Percentiles rank a stretch among this genome's conserved stretches.
These are phyloP conservation scores for Fusarium scirpi DNA, from an alignment of 2,329 filamentous ascomycete species.

Conservation along the genomic window DNA sequence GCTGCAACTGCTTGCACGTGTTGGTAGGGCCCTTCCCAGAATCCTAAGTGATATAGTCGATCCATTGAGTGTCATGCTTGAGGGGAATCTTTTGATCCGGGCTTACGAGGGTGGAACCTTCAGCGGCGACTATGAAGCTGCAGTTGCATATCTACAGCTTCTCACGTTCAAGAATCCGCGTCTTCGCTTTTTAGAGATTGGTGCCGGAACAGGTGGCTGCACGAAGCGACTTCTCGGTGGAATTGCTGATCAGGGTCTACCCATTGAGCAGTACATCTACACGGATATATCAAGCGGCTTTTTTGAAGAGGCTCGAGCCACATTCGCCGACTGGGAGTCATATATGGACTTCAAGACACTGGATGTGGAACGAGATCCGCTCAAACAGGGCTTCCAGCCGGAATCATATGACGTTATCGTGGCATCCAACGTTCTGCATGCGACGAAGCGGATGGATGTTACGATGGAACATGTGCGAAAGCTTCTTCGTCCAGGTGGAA, in stretches of 20 bases:
- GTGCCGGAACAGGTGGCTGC: constrained; percentile 4
- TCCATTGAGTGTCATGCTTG: constrained; percentile 2
- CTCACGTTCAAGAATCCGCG: constrained; percentile 7
- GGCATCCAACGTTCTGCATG: constrained; percentile 13
- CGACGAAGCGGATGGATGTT: constrained; percentile 5
- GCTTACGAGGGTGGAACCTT: constrained; percentile 14
- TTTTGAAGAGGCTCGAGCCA: constrained; percentile 6
- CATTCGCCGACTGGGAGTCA: background rate
- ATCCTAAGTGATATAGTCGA: background rate
- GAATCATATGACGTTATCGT: constrained; percentile 9
- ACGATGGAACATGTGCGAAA: constrained; percentile 8
- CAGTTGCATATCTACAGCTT: constrained; percentile 14
- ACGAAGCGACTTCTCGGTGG: constrained; percentile 14
- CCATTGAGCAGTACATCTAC: constrained; percentile 8
- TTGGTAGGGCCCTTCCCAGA: background rate
- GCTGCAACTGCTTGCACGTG: constrained; percentile 4
- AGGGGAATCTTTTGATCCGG: background rate
- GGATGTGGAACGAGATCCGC: constrained; percentile 4
- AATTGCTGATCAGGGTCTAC: background rate
- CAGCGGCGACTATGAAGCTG: constrained; percentile 12
- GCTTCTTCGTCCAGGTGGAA: background rate
- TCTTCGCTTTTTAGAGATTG: constrained; percentile 12
- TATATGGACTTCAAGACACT: constrained; percentile 9
- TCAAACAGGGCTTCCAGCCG: background rate
- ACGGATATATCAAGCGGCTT: constrained; percentile 16